Conservation (phyloP, 2,329 filamentous ascomycete genomes). For the Cladosporium halotolerans region DNA sequence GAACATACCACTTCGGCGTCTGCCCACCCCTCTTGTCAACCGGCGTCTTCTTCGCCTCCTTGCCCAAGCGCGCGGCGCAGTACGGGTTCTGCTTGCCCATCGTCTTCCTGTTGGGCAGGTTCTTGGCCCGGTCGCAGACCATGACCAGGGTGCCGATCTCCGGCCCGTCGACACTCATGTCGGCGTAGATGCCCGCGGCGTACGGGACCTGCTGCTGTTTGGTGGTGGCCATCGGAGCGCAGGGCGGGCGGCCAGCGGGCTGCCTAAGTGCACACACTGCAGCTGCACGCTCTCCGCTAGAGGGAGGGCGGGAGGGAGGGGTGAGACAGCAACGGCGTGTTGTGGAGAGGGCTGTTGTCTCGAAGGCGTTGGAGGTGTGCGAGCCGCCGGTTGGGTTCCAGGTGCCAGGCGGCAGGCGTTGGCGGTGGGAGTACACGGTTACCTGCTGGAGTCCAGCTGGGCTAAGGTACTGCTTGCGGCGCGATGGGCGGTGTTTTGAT, state of each 20-base stretch:
- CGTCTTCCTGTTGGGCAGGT: constrained; percentile 90
- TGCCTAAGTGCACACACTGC: constrained; percentile 7
- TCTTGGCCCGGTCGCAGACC: constrained; percentile 91
- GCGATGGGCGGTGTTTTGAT: constrained; percentile 3
- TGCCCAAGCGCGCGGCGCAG: constrained; percentile 85
- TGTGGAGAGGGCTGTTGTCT: neutral
- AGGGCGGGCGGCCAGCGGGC: neutral
- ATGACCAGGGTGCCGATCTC: constrained; percentile 88
- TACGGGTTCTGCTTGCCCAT: constrained; percentile 99
- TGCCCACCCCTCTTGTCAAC: constrained; percentile 92
- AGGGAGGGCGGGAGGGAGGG: neutral
- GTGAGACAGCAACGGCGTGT: constrained; percentile 3
- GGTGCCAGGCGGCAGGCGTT: constrained; percentile 5
- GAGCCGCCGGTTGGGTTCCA: neutral
- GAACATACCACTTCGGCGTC: constrained; percentile 81
- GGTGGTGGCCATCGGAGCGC: constrained; percentile 29
- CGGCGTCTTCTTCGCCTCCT: constrained; percentile 94
- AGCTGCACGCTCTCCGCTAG: neutral
- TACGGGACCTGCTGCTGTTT: constrained; percentile 45
- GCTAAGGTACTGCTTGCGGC: too few species aligned
- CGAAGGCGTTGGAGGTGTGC: neutral
- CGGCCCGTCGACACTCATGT: constrained; percentile 88
- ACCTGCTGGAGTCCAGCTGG: too few species aligned
- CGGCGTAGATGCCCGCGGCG: constrained; percentile 87
- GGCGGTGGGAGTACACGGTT: neutral